These are phyloP conservation scores for barley (Hordeum vulgare) DNA, from an alignment of 176 grass and related monocot species.

Conservation along the genomic window DNA sequence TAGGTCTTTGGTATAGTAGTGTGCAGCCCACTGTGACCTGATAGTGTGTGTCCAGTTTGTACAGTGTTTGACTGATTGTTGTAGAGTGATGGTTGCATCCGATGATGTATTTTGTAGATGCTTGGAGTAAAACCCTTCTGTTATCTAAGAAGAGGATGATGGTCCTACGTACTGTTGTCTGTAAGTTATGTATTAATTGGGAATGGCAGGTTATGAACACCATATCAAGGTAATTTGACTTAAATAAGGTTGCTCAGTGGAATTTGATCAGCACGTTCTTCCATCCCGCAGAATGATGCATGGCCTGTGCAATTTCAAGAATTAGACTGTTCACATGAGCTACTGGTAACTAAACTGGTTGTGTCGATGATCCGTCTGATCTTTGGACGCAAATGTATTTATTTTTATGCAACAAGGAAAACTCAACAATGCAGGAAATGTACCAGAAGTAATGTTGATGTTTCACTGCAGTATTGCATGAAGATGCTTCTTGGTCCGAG, in stretches of 20 bases:
- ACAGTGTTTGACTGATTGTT: slow-evolving; percentile 1
- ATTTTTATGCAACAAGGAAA: not conserved
- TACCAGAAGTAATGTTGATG: not conserved
- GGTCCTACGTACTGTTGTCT: not conserved
- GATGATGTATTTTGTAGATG: not conserved
- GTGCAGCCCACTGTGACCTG: slow-evolving; percentile 10
- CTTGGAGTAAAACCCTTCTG: not conserved
- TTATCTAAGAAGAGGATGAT: not conserved
- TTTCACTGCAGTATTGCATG: not conserved
- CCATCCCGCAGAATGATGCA: not conserved
- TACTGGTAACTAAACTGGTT: not conserved
- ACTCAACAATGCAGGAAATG: not conserved
- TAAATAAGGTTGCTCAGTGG: not conserved
- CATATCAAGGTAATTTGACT: not conserved
- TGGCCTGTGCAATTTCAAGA: not conserved
- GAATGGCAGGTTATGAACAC: not conserved
- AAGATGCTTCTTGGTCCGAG: not conserved
- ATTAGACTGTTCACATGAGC: not conserved
- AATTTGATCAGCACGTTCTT: not conserved
- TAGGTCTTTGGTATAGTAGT: slow-evolving; percentile 11
- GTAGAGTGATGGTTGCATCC: slow-evolving; percentile 12
- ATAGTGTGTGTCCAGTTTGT: slow-evolving; percentile 12
- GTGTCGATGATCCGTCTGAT: not conserved
- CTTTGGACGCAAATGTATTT: not conserved
- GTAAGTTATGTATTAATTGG: not conserved